Conservation (phyloP, 2,329 filamentous ascomycete genomes). For the Aspergillus oerlinghausenensis region DNA sequence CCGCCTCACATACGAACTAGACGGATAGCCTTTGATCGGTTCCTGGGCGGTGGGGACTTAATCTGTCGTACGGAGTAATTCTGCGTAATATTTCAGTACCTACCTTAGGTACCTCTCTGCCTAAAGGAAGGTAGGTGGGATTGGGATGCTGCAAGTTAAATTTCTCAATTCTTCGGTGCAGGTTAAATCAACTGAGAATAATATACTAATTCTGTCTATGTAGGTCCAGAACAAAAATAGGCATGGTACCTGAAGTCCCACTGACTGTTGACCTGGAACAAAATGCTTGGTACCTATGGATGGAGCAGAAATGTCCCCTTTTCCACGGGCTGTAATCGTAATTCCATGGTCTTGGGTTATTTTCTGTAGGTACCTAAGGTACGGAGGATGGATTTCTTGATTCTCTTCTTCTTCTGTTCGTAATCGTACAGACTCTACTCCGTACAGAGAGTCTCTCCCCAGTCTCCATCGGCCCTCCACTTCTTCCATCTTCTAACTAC, state of each 20-base stretch:
- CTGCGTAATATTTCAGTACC: background rate
- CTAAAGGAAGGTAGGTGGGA: background rate
- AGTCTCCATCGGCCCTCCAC: constrained; percentile 21
- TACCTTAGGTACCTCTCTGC: background rate
- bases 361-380: constrained; percentile 6
- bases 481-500: constrained; percentile 12
- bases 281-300: background rate
- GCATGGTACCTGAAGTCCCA: background rate
- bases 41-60: background rate
- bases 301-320: background rate
- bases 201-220: background rate
- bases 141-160: background rate
- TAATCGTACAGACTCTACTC: background rate
- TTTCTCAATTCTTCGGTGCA: background rate
- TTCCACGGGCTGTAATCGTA: constrained; percentile 9
- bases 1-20: background rate
- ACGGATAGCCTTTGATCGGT: background rate
- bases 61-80: background rate
- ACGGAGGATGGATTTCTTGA: constrained; percentile 5
- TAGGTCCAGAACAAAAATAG: background rate
- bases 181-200: background rate
- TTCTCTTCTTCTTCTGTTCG: constrained; percentile 3
- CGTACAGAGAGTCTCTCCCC: too few species aligned
- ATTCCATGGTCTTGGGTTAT: constrained; percentile 11
- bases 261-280: background rate